Evolutionary conservation across 192 early-diverging fungal species (phyloP), one percentile per base, ranked within the genome.

Genomic region (Gonapodya sp.): DNA sequence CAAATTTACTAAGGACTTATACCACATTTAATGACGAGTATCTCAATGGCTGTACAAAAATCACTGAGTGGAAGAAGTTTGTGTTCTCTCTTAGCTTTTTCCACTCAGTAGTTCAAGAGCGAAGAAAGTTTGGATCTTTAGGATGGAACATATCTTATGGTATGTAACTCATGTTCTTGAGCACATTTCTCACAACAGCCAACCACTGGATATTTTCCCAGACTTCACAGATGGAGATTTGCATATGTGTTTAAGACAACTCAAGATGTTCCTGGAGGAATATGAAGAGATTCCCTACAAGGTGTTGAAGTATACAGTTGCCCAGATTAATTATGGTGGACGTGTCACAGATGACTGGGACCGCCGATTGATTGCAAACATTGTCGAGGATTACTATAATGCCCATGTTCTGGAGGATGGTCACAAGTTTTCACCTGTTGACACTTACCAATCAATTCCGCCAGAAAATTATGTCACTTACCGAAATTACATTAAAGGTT

Each of bases 171-270:
- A 64, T 16, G 46, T 64, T 24, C 8, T 24, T 64, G 8, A 64
- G 46, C 8, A 64, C 46, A 8, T 64, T 64, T 64, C 46, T 64
- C 24, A 8, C 46, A 8, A 64, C 46, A 64, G 46, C 46, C 24
- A 24, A 64, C 24, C 8, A 16, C 24, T 64, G n/a, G n/a, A n/a
- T 64, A 16, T 64, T 64, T 82, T 91, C 87, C 77, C 89, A 91
- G 89, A 91, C 80, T 91, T 91, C 82, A 91, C 88, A 46, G 89
- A 91, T 36, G 88, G 88, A 0, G 89, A 91, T 82, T 79, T 91
- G n/a, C 73, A 88, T 31, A 91, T 91, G 30, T 91, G 88, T 1
- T 87, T 87, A 0, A 37, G 89, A 24, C 89, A 91, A 79, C 79
- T 91, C 33, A 82, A 87, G 33, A 91, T 90, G 81, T 91, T 91